phyloP scores from a whole-genome alignment of 2,329 filamentous ascomycete genomes.

The Colletotrichum sp. region DNA sequence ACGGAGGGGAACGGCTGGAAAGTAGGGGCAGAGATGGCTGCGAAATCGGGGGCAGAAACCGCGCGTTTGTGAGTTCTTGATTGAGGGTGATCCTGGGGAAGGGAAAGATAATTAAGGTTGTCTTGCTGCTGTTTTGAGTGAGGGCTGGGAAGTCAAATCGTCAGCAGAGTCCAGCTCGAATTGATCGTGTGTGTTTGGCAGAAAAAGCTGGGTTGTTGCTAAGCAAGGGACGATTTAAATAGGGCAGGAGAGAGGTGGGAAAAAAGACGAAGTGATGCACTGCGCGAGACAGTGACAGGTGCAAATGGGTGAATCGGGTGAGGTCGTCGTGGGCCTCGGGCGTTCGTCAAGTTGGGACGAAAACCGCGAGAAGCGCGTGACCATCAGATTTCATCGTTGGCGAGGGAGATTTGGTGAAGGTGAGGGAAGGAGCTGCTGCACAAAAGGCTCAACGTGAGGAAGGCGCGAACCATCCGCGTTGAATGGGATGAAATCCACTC shows the following conservation, averaged over 20 bases:
- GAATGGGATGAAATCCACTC: not conserved
- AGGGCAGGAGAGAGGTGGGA: not conserved
- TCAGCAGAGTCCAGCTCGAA: slow-evolving; percentile 13
- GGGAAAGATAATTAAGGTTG: slow-evolving; percentile 15
- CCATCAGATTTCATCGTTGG: not conserved
- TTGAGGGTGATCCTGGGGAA: slow-evolving; percentile 21
- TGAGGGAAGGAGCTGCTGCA: not conserved
- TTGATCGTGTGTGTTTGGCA: not conserved
- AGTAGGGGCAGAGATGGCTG: slow-evolving; percentile 26
- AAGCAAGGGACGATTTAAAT: not conserved
- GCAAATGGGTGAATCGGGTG: not conserved
- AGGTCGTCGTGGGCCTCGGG: not conserved
- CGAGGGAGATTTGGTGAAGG: not conserved
- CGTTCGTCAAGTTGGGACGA: not conserved
- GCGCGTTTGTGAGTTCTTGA: slow-evolving; percentile 51
- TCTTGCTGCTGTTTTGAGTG: slow-evolving; percentile 18
- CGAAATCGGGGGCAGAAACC: slow-evolving; percentile 53
- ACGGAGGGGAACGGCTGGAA: slow-evolving; percentile 23
- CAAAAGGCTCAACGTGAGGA: not conserved
- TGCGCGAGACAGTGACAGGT: not conserved
- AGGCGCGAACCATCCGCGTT: not conserved
- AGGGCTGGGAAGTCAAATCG: slow-evolving; percentile 1
- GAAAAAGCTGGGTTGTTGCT: not conserved
- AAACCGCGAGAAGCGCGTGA: not conserved
- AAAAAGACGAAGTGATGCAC: not conserved